Base-by-base conservation (phyloP, 2,329 filamentous ascomycete species). In the Thielaviopsis populi region DNA sequence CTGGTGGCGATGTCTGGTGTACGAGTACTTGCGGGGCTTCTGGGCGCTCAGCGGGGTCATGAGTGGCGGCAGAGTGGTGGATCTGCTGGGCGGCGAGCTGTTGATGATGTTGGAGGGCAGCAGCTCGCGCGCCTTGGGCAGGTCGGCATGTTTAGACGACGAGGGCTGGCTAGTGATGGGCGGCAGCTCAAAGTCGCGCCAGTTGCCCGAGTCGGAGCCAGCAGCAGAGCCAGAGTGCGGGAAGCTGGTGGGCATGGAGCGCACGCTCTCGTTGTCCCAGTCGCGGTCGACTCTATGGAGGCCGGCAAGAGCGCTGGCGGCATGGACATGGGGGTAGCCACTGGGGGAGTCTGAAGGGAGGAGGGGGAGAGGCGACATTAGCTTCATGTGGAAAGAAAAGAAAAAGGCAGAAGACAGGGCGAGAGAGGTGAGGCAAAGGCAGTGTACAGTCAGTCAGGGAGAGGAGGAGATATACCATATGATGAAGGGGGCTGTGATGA, bases 51-150 rank as follows among this genome's bases (percentile, higher is more conserved):
- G 77, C 50, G 84, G 81, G 66, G 89, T 82, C 69, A 94, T 88
- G 61, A 92, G 81, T 2, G 91, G 90, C 33, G 91, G 91, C 27
- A 96, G 79, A 0, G 91, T 96, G 0, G 91, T 91, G 15, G 91
- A 95, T 67, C 91, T 87, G 63, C 87, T 89, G 6, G 90, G 88
- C 0, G 91, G 91, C 10, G 91, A 95, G 66, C 86, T 86, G 62
- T 83, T 82, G 43, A 96, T 76, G 65, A 94, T 89, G 40, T 50
- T 63, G 0, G 90, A 95, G 1, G 91, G 89, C 6, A 96, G 80
- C 61, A 94, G 79, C 69, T 92, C 88, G 70, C 88, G 82, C 65
- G 83, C 84, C 68, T 83, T 81, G 50, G 59, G 59, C 33, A 61
- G 41, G 42, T 61, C 59, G 7, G 59, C n/a, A 24, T 61, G 59